These are phyloP conservation scores for Jackrogersella minutella DNA, from an alignment of 495 filamentous ascomycete species.

Conservation along the genomic window DNA sequence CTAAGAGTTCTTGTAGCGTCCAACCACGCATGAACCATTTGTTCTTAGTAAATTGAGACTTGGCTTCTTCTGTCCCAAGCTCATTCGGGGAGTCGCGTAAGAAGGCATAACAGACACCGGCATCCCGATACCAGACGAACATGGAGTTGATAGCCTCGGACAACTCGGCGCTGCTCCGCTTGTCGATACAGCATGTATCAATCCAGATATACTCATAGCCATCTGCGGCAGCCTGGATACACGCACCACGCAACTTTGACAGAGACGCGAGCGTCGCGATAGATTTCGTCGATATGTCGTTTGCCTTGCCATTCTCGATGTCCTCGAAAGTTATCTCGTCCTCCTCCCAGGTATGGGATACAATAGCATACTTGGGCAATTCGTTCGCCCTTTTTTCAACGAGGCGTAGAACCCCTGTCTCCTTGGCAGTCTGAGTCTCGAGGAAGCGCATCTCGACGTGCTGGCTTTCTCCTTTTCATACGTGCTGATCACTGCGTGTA, in stretches of 20 bases:
- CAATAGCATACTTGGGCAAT: neutral
- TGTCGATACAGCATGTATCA: neutral
- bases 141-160: neutral
- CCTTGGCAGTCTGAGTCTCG: constrained; percentile 1
- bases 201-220: neutral
- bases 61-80: too few species aligned
- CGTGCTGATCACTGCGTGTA: neutral
- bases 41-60: neutral
- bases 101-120: neutral
- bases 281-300: too few species aligned
- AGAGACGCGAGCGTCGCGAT: too few species aligned
- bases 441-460: constrained; percentile 12
- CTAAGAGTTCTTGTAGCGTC: neutral
- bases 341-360: neutral
- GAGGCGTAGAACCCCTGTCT: neutral
- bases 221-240: neutral
- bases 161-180: neutral
- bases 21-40: neutral
- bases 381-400: constrained; percentile 9
- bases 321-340: neutral
- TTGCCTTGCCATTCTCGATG: too few species aligned
- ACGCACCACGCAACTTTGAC: neutral
- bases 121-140: neutral
- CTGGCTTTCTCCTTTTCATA: neutral
- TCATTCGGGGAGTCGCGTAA: neutral